phyloP scores from a whole-genome alignment of 2,329 filamentous ascomycete species.

The Talaromyces verruculosus region DNA sequence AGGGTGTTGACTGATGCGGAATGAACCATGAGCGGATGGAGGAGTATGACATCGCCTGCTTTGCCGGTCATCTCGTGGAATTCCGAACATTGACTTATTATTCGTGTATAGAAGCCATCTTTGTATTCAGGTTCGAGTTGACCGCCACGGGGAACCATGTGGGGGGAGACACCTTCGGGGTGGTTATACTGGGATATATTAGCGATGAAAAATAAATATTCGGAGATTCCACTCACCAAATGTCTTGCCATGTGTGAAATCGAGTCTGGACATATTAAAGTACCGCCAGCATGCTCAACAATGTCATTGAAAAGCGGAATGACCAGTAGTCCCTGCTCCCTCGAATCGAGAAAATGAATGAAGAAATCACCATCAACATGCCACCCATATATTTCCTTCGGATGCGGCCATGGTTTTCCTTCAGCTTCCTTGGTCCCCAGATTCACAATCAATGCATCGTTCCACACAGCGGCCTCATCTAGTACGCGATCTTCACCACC shows the following conservation, averaged over 20 bases:
- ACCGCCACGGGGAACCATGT: constrained; percentile 59
- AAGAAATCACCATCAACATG: constrained; percentile 74
- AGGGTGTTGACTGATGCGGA: constrained; percentile 53
- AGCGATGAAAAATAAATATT: neutral
- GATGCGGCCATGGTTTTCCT: constrained; percentile 48
- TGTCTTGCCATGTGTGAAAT: constrained; percentile 59
- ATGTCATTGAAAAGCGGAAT: constrained; percentile 69
- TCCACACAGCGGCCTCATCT: constrained; percentile 57
- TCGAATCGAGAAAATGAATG: constrained; percentile 68
- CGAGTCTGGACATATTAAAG: constrained; percentile 62
- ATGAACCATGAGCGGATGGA: constrained; percentile 59
- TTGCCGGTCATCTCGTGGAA: constrained; percentile 56
- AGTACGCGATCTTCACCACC: constrained; percentile 60
- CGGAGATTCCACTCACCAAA: constrained; percentile 36
- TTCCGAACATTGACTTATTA: constrained; percentile 41
- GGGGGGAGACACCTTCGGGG: constrained; percentile 65
- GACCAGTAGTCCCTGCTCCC: constrained; percentile 67
- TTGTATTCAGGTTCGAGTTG: constrained; percentile 32
- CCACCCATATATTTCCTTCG: constrained; percentile 59
- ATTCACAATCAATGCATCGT: constrained; percentile 69
- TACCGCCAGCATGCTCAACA: constrained; percentile 60
- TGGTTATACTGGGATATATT: constrained; percentile 49
- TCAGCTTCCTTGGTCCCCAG: constrained; percentile 59
- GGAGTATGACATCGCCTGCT: constrained; percentile 54
- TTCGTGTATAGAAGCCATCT: constrained; percentile 40